These are phyloP conservation scores for Ascomycota sp. DNA, from an alignment of 2,329 filamentous ascomycete genomes.

Conservation along the genomic window DNA sequence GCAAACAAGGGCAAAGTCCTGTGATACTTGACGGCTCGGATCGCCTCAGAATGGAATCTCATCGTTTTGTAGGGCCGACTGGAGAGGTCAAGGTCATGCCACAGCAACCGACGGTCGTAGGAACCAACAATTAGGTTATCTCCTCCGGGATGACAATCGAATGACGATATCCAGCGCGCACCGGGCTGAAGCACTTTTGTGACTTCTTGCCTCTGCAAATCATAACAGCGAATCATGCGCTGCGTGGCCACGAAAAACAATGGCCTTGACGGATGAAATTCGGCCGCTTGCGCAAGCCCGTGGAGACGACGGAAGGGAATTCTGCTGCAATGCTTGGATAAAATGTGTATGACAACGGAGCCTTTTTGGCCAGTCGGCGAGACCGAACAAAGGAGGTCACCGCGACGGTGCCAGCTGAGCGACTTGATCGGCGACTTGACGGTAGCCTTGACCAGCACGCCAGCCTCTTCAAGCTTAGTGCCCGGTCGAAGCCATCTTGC, in stretches of 20 bases:
- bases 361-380: constrained; percentile 59
- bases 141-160: constrained; percentile 81
- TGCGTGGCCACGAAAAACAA: constrained; percentile 94
- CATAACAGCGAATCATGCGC: constrained; percentile 81
- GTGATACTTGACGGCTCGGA: constrained; percentile 77
- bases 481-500: constrained; percentile 73
- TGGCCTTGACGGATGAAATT: constrained; percentile 85
- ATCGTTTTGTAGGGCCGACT: constrained; percentile 88
- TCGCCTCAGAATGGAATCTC: constrained; percentile 82
- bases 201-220: constrained; percentile 76
- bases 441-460: constrained; percentile 62
- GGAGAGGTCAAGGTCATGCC: constrained; percentile 91
- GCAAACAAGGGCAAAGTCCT: constrained; percentile 70
- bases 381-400: constrained; percentile 86
- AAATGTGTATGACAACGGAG: constrained; percentile 82
- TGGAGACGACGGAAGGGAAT: constrained; percentile 69
- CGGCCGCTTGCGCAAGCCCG: constrained; percentile 64
- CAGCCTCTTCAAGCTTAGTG: constrained; percentile 49
- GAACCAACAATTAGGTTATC: constrained; percentile 89
- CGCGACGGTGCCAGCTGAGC: constrained; percentile 81
- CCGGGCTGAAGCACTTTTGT: constrained; percentile 87
- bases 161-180: constrained; percentile 79
- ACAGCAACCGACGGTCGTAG: constrained; percentile 82
- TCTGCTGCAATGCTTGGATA: constrained; percentile 88
- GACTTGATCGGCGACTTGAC: constrained; percentile 68